Base-by-base conservation (phyloP, 106 monocot species). In the Platanthera zijinensis region DNA sequence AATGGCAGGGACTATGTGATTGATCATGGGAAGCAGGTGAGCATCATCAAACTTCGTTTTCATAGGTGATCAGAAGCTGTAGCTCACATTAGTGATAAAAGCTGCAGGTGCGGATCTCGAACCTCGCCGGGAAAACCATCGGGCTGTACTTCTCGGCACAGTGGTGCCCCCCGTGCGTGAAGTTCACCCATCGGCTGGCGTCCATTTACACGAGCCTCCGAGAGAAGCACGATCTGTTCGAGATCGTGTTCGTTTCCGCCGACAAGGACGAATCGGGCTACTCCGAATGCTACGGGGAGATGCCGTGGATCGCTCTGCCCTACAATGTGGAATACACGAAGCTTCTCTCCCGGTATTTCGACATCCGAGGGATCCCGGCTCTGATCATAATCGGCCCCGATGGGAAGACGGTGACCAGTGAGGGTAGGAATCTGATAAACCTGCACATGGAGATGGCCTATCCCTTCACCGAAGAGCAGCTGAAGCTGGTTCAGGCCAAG, bases 301-400 rank as follows among this genome's bases (percentile, higher is more conserved):
- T 90, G 90, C 90, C 90, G 25, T 90, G 90, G 90, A 80, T 85
- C 18, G 78, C 87, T 22, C 57, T 90, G 77, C 87, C 84, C 0
- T 83, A 83, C 39, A 46, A 83, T 9, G 52, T 69, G 3, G 82
- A 83, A 51, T 75, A 78, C 5, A 76, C 84, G 0, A 85, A 74
- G 48, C 48, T 66, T 7, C 67, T 87, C 18, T 76, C 82, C 69
- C 74, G 84, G 10, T 87, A 87, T 46, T 87, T 87, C 18, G 75
- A 84, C 13, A 11, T 87, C 13, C 75, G 79, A 74, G 81, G 81
- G 15, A 87, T 87, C 32, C 87, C 87, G 1, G 19, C 79, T 7
- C 82, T 87, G 0, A 46, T 87, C 39, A 84, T 87, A 51, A 69
- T 87, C 32, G 84, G 87, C 21, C 87, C 84, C 48, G 87, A 87